These are phyloP conservation scores for Boletellus emodensis DNA, from an alignment of 768 basidiomycete genomes.

Conservation along the genomic window DNA sequence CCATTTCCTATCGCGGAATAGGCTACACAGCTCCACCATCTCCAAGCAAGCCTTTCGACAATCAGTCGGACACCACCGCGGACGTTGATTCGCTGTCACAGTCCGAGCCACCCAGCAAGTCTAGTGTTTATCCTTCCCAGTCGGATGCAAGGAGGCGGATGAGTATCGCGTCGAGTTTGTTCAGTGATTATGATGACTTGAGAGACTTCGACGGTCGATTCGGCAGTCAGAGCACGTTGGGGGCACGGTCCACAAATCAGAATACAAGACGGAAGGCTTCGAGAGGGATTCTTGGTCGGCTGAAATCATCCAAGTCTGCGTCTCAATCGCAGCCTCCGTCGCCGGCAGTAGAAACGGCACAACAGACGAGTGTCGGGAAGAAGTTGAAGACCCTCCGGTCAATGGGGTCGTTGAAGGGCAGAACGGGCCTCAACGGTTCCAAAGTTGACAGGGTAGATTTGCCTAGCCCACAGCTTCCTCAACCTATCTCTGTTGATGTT, in stretches of 20 bases:
- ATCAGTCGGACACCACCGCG: slow-evolving; percentile 16
- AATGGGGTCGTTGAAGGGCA: slow-evolving; percentile 75
- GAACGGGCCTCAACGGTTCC: slow-evolving; percentile 23
- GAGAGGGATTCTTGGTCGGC: slow-evolving; percentile 59
- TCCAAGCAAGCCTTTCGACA: slow-evolving; percentile 28
- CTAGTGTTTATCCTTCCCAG: slow-evolving; percentile 27
- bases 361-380: slow-evolving; percentile 37
- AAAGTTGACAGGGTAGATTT: slow-evolving; percentile 37
- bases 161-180: slow-evolving; percentile 66
- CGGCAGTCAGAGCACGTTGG: slow-evolving; percentile 74
- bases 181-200: slow-evolving; percentile 87
- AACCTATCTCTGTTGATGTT: slow-evolving; percentile 50
- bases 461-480: slow-evolving; percentile 51
- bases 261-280: slow-evolving; percentile 56
- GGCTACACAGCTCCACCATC: slow-evolving; percentile 59
- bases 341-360: slow-evolving; percentile 36
- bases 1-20: slow-evolving; percentile 79
- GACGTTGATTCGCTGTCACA: slow-evolving; percentile 22
- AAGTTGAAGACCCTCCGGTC: slow-evolving; percentile 73
- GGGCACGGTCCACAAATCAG: slow-evolving; percentile 38
- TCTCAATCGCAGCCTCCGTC: slow-evolving; percentile 46
- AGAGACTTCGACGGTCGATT: slow-evolving; percentile 85
- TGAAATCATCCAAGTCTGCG: slow-evolving; percentile 45
- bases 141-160: slow-evolving; percentile 51
- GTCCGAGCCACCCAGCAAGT: slow-evolving; percentile 16